A percentile compares a stretch with the other conserved stretches of the same genome.
Conservation (phyloP, 2,329 filamentous ascomycete species). For the Hymenotorrendiella dingleyae region DNA sequence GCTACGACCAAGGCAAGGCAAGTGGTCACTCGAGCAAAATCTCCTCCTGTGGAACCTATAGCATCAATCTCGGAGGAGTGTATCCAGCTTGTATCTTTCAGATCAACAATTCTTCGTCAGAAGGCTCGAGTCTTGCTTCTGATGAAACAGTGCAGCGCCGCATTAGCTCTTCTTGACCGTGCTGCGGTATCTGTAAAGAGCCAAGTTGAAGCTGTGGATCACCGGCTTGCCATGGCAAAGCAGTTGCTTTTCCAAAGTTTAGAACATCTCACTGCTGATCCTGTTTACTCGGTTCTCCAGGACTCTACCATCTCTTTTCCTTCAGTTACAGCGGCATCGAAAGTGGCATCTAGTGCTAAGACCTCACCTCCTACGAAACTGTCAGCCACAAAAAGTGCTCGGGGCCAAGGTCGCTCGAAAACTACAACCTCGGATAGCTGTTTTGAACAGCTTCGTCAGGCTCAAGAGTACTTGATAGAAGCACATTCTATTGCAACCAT, state of each 20-base stretch:
- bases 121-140: conserved; percentile 43
- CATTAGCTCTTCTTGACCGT: conserved; percentile 48
- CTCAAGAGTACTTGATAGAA: conserved; percentile 59
- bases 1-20: conserved; percentile 25
- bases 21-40: conserved; percentile 23
- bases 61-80: conserved; percentile 28
- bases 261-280: conserved; percentile 68
- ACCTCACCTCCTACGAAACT: conserved; percentile 19
- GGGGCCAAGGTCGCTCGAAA: conserved; percentile 10
- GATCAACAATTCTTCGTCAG: conserved; percentile 43
- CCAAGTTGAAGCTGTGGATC: conserved; percentile 37
- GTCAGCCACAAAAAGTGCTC: conserved; percentile 8
- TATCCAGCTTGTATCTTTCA: conserved; percentile 35
- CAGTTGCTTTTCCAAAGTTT: conserved; percentile 63
- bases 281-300: conserved; percentile 82
- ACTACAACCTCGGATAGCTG: conserved; percentile 26
- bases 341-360: conserved; percentile 12
- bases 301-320: conserved; percentile 91
- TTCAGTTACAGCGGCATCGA: conserved; percentile 41
- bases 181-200: conserved; percentile 40
- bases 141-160: conserved; percentile 48
- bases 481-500: conserved; percentile 45
- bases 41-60: conserved; percentile 10
- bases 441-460: conserved; percentile 46
- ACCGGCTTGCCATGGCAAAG: conserved; percentile 60